Base-by-base conservation (phyloP, 441 rosid genomes). In the Breynia disticha region DNA sequence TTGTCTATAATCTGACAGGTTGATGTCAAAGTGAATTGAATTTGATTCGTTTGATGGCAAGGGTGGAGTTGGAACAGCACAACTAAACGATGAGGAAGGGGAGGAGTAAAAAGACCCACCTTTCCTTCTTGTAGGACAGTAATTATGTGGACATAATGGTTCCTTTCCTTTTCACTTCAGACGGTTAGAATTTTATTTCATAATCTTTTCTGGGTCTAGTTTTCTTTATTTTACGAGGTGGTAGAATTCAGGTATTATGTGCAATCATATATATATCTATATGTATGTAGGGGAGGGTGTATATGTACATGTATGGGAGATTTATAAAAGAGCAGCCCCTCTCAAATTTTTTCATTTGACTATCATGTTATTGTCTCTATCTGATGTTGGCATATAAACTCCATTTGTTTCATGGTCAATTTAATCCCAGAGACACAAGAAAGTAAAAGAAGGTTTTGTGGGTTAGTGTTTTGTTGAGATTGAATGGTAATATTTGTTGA, bases 1-100 rank as follows among this genome's bases (percentile, higher is more conserved):
- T 56, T 63, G 76, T 66, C 52, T 47, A 60, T 66, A 49, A 41
- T 58, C 74, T 68, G 76, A 67, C n/a, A 39, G 68, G 55, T 63
- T 52, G 61, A 58, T 57, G 39, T 52, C 15, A 60, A 54, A 64
- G 56, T 57, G 61, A 54, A 45, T n/a, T n/a, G n/a, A 38, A 60
- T 53, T 67, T 52, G 60, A 55, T 60, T 67, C 59, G 66, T 60
- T 50, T 65, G 62, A 17, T 56, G 69, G 60, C 19, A n/a, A n/a
- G 59, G 58, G 46, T 39, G 54, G 53, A 22, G 18, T 45, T 17
- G 56, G 42, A 39, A 50, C n/a, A n/a, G n/a, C 24, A 15, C 44
- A 41, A 6, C 6, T 41, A n/a, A n/a, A n/a, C n/a, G n/a, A n/a
- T n/a, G n/a, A 32, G 7, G 24, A 21, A 15, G 3, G 14, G 11